Percentiles rank a stretch among this genome's conserved stretches.
Evolutionary conservation across 78 protist species (phyloP).

Genomic region (Dictyostelium capitatum): DNA sequence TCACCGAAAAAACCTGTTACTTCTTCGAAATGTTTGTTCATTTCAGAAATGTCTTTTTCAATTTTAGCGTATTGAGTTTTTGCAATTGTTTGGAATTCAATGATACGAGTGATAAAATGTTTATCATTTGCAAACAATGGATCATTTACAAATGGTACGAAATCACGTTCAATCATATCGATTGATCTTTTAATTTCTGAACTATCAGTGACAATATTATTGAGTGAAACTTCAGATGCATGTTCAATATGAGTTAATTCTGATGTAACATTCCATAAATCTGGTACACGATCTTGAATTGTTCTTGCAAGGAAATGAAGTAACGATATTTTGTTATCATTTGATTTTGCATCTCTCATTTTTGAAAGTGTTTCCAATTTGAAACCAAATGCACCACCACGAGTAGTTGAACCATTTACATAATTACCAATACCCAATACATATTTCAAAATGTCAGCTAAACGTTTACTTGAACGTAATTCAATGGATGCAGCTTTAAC

Average conservation of each 20-base stretch:
- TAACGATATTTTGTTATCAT: slow-evolving; percentile 56
- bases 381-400: slow-evolving; percentile 86
- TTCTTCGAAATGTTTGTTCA: slow-evolving; percentile 42
- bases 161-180: slow-evolving; percentile 60
- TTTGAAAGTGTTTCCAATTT: slow-evolving; percentile 61
- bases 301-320: slow-evolving; percentile 52
- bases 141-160: not conserved
- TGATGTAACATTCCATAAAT: slow-evolving; percentile 17
- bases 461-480: not conserved
- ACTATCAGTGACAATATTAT: slow-evolving; percentile 19
- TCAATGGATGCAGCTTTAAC: slow-evolving; percentile 16
- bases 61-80: slow-evolving; percentile 21
- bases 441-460: slow-evolving; percentile 20
- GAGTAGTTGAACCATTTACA: slow-evolving; percentile 50
- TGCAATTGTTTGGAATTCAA: slow-evolving; percentile 9
- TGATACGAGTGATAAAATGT: slow-evolving; percentile 2
- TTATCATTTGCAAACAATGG: slow-evolving; percentile 2
- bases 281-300: slow-evolving; percentile 28
- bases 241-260: slow-evolving; percentile 60
- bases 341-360: slow-evolving; percentile 69
- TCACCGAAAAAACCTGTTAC: slow-evolving; percentile 35
- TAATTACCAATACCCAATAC: slow-evolving; percentile 79
- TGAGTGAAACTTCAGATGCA: slow-evolving; percentile 34
- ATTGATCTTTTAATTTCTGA: slow-evolving; percentile 49
- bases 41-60: slow-evolving; percentile 34